These are phyloP conservation scores for Xylaria sp. DNA, from an alignment of 495 filamentous ascomycete species.

Conservation along the genomic window DNA sequence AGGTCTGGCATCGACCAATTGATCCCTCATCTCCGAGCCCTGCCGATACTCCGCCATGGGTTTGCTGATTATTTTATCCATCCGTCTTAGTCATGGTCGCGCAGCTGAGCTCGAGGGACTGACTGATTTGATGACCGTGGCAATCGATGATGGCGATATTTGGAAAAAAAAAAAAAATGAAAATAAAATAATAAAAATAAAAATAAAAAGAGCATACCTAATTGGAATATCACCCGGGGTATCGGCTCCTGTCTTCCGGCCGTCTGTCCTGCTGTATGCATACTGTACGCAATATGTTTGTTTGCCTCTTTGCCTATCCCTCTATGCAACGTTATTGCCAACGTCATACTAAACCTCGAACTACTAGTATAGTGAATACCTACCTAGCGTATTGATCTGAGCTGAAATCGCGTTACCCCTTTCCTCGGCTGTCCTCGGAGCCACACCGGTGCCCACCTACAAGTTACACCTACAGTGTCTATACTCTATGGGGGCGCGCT, in stretches of 20 bases:
- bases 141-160: slow-evolving; percentile 20
- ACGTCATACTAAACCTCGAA: not conserved
- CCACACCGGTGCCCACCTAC: slow-evolving; percentile 15
- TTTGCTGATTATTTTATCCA: slow-evolving; percentile 19
- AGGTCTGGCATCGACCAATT: slow-evolving; percentile 24
- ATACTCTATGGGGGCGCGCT: not conserved
- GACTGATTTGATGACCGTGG: slow-evolving; percentile 16
- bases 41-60: slow-evolving; percentile 15
- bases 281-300: too few relatives aligned
- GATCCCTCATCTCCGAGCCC: slow-evolving; percentile 28
- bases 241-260: slow-evolving; percentile 8
- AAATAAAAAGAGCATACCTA: too few relatives aligned
- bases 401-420: slow-evolving; percentile 27
- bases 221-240: slow-evolving; percentile 1
- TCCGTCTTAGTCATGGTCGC: slow-evolving; percentile 25
- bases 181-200: too few relatives aligned
- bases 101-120: not conserved
- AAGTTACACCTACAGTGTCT: slow-evolving; percentile 14
- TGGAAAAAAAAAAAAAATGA: not conserved
- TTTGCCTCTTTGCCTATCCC: not conserved
- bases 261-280: not conserved
- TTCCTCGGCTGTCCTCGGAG: slow-evolving; percentile 11
- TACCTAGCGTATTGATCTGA: slow-evolving; percentile 24
- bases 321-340: not conserved
- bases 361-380: not conserved